These are phyloP conservation scores for Ceratocystis cacaofunesta DNA, from an alignment of 2,329 filamentous ascomycete genomes.

Conservation along the genomic window DNA sequence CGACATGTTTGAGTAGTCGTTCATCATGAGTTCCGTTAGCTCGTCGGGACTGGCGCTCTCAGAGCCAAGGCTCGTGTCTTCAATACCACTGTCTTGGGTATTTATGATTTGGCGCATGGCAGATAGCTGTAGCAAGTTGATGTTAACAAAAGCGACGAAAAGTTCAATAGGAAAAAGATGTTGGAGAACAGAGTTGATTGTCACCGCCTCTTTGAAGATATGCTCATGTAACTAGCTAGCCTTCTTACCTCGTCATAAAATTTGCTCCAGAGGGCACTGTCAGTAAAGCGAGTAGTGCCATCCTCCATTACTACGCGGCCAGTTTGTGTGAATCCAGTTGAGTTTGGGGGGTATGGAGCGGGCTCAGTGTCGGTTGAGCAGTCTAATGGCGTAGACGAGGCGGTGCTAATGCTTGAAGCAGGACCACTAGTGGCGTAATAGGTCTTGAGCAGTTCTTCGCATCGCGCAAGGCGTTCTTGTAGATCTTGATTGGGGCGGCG, in stretches of 20 bases:
- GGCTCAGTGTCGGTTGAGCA: conserved; percentile 12
- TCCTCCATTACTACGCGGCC: conserved; percentile 43
- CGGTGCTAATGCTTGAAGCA: conserved; percentile 9
- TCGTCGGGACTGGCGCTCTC: conserved; percentile 38
- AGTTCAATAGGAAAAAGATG: no score
- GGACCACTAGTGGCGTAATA: conserved; percentile 30
- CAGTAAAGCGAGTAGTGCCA: conserved; percentile 41
- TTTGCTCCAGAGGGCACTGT: conserved; percentile 38
- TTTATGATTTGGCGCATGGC: conserved; percentile 46
- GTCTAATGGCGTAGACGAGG: conserved; percentile 4
- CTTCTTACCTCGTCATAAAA: conserved; percentile 40
- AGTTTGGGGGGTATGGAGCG: conserved; percentile 12
- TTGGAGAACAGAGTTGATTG: background rate
- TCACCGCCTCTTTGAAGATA: no score
- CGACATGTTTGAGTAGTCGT: conserved; percentile 27
- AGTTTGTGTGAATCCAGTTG: conserved; percentile 28
- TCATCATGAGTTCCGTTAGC: conserved; percentile 36
- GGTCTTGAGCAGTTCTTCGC: conserved; percentile 43
- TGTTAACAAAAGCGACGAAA: background rate
- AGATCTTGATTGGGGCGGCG: conserved; percentile 46
- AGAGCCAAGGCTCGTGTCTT: conserved; percentile 36
- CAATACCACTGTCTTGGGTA: conserved; percentile 26
- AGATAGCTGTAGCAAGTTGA: conserved; percentile 30
- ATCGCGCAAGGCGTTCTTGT: conserved; percentile 43
- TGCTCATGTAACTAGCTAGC: no score